A percentile compares a stretch with the other conserved stretches of the same genome.
These are phyloP conservation scores for Aphanomyces euteiches DNA, from an alignment of 352 stramenopile species.

Conservation along the genomic window DNA sequence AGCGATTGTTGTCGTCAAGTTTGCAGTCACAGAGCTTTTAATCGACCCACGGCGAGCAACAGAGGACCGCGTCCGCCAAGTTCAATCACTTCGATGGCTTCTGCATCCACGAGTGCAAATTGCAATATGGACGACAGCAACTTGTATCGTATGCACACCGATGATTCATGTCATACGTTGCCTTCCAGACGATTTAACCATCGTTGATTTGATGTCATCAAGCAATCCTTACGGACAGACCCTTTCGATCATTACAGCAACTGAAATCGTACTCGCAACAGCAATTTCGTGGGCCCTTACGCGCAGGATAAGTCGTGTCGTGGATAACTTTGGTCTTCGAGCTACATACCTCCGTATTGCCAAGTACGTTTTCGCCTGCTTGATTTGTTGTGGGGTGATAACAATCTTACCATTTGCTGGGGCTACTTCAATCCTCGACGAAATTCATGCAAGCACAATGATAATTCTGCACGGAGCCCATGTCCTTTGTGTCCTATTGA, in stretches of 20 bases:
- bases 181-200: not conserved
- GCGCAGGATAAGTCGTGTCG: constrained; percentile 23
- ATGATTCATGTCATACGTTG: not conserved
- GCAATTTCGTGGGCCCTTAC: constrained; percentile 16
- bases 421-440: not conserved
- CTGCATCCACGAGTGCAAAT: constrained; percentile 26
- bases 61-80: constrained; percentile 7
- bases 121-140: not conserved
- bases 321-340: constrained; percentile 30
- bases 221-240: not conserved
- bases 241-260: not conserved
- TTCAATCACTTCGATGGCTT: constrained; percentile 25
- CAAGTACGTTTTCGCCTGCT: not conserved
- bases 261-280: constrained; percentile 10
- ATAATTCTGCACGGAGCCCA: constrained; percentile 12
- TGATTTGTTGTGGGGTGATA: not conserved
- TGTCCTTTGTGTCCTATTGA: constrained; percentile 4
- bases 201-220: not conserved
- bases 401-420: not conserved
- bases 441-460: not conserved
- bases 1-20: constrained; percentile 25
- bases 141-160: not conserved
- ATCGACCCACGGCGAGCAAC: constrained; percentile 17
- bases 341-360: constrained; percentile 6
- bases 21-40: constrained; percentile 23